Percentiles rank a stretch among this genome's conserved stretches.
These are phyloP conservation scores for Arctostaphylos glauca DNA, from an alignment of 148 eudicot genomes.

Conservation along the genomic window DNA sequence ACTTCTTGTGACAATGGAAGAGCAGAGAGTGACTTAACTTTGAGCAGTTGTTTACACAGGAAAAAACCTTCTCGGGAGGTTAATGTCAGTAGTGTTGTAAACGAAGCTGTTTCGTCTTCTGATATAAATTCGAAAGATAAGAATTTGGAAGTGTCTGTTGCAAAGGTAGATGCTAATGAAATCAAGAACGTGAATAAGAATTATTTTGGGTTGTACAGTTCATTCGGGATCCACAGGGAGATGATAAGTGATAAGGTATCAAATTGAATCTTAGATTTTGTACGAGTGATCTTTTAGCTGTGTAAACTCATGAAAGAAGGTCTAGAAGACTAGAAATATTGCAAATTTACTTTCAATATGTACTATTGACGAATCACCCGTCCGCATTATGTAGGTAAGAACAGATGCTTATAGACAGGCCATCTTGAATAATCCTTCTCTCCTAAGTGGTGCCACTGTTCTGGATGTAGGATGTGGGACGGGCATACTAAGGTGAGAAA, in stretches of 20 bases:
- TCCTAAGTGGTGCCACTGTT: conserved; percentile 64
- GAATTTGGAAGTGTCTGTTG: conserved; percentile 26
- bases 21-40: conserved; percentile 26
- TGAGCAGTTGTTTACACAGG: conserved; percentile 13
- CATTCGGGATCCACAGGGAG: conserved; percentile 92
- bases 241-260: conserved; percentile 97
- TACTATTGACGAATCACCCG: not conserved
- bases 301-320: not conserved
- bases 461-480: conserved; percentile 98
- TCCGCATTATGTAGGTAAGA: conserved; percentile 54
- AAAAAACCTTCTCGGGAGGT: conserved; percentile 23
- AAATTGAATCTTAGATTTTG: not conserved
- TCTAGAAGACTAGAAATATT: conserved; percentile 7
- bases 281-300: not conserved
- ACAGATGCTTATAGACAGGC: conserved; percentile 90
- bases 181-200: conserved; percentile 61
- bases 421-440: conserved; percentile 73
- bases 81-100: conserved; percentile 23
- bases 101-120: conserved; percentile 11
- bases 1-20: conserved; percentile 27
- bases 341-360: not conserved
- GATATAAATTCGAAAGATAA: conserved; percentile 22
- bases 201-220: conserved; percentile 89
- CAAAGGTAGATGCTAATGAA: conserved; percentile 48
- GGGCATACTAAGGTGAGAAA: conserved; percentile 81